Evolutionary conservation across 2,329 filamentous ascomycete genomes (phyloP), one percentile per base, ranked within the genome.

Genomic region (Cercospora sojina): DNA sequence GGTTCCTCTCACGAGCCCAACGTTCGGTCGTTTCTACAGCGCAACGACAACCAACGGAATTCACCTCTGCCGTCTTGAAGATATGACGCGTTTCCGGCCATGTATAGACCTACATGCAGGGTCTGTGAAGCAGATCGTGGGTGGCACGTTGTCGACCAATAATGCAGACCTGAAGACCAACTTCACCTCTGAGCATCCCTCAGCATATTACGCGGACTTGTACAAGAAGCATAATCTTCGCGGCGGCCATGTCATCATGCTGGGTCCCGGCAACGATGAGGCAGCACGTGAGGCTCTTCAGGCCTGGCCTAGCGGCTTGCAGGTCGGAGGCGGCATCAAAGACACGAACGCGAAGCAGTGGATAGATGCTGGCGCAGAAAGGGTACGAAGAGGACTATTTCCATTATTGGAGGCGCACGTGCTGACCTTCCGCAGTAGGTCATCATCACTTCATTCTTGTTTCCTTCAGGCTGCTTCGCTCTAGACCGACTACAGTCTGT

Each of bases 41-140:
- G 32, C 29, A 35, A 62, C 18, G 23, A 56, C 60, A 43, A 56
- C 27, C 60, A 43, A 47, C 27, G n/a, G 5, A 31, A 10, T 20
- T 23, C 53, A 57, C n/a, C 29, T 35, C 53, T 32, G 31, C 31
- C 31, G 53, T 35, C n/a, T 29, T 1, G 38, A 60, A 58, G 74
- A 47, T 51, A 97, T 99, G 95, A 98, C 95, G 2, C 88, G 90
- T 73, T 99, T 99, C 77, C 86, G 95, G 43, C 95, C 95, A 20
- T 99, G 95, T 77, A 98, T 99, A 79, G 95, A 99, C 81, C 87
- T 99, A 62, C 95, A 99, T 79, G 90, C 93, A n/a, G 95, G 95
- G 13, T 90, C 94, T 77, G 95, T 99, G 67, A 99, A 99, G 83
- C 95, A 99, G 80, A 99, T 99, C 73, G 93, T 99, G 47, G 95